phyloP scores from a whole-genome alignment of 495 filamentous ascomycete species.

The Aspergillus sparsus region DNA sequence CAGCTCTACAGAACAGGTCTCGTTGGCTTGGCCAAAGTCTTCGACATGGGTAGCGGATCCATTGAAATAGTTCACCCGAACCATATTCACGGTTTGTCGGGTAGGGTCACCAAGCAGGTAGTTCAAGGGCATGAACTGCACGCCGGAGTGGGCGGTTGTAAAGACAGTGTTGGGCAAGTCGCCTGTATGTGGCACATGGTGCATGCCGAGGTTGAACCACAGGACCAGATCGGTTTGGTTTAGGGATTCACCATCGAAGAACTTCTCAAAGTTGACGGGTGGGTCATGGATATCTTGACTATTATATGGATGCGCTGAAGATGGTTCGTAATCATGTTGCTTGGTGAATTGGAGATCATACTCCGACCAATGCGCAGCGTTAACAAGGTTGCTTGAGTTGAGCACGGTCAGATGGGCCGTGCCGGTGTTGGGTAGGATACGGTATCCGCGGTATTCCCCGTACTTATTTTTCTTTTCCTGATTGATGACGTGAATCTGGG shows the following conservation, averaged over 20 bases:
- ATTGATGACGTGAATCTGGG: slow-evolving; percentile 55
- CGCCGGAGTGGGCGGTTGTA: slow-evolving; percentile 46
- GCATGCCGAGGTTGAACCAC: slow-evolving; percentile 51
- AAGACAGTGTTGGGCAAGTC: slow-evolving; percentile 57
- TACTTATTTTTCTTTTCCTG: slow-evolving; percentile 51
- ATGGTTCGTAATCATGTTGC: slow-evolving; percentile 57
- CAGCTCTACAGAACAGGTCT: slow-evolving; percentile 23
- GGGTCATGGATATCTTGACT: slow-evolving; percentile 49
- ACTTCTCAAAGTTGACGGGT: slow-evolving; percentile 55
- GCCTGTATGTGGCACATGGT: slow-evolving; percentile 58
- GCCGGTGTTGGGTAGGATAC: slow-evolving; percentile 47
- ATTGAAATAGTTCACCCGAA: slow-evolving; percentile 43
- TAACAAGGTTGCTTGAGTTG: slow-evolving; percentile 48
- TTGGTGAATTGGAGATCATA: slow-evolving; percentile 53
- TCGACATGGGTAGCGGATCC: slow-evolving; percentile 34
- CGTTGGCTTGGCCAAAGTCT: slow-evolving; percentile 39
- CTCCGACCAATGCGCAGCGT: slow-evolving; percentile 50
- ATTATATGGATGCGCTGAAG: slow-evolving; percentile 48
- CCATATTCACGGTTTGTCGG: slow-evolving; percentile 38
- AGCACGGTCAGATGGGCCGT: slow-evolving; percentile 49
- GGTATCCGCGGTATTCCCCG: slow-evolving; percentile 58
- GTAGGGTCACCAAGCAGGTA: slow-evolving; percentile 37
- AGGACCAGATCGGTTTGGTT: slow-evolving; percentile 53
- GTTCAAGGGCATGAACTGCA: slow-evolving; percentile 52
- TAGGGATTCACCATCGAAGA: slow-evolving; percentile 55